phyloP scores from a whole-genome alignment of 2,329 filamentous ascomycete genomes.

The Capronia americana region DNA sequence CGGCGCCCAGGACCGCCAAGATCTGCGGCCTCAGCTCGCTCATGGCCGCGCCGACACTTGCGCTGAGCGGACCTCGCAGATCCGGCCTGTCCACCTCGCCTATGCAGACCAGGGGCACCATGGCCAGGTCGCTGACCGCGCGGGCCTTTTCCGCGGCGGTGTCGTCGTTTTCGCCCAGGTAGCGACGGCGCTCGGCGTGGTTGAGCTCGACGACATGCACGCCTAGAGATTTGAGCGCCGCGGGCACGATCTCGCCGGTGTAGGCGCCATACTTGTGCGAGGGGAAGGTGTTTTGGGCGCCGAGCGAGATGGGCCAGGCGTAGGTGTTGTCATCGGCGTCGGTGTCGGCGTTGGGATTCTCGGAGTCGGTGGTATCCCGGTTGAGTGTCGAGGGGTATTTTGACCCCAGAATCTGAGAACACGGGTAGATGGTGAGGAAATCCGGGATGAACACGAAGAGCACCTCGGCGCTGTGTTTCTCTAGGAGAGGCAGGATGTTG shows the following conservation, averaged over 20 bases:
- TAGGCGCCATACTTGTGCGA: conserved; percentile 71
- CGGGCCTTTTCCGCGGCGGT: conserved; percentile 71
- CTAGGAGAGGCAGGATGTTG: conserved; percentile 47
- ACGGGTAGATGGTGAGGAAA: conserved; percentile 68
- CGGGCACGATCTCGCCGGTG: conserved; percentile 78
- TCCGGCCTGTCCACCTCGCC: conserved; percentile 68
- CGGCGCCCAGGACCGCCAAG: conserved; percentile 64
- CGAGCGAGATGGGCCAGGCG: conserved; percentile 63
- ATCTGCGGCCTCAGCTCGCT: conserved; percentile 72
- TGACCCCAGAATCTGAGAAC: conserved; percentile 47
- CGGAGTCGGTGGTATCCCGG: conserved; percentile 49
- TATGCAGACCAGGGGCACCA: conserved; percentile 80
- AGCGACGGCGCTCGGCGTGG: conserved; percentile 75
- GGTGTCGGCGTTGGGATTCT: conserved; percentile 40
- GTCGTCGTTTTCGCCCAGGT: conserved; percentile 78
- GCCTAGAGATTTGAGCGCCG: conserved; percentile 70
- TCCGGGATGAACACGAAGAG: conserved; percentile 81
- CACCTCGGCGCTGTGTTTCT: conserved; percentile 55
- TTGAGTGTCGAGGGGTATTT: conserved; percentile 26
- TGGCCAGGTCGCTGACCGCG: conserved; percentile 70
- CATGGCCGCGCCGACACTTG: conserved; percentile 63
- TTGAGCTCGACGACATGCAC: conserved; percentile 77
- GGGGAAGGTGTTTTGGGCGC: conserved; percentile 77
- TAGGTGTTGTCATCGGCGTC: conserved; percentile 45
- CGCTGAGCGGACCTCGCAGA: conserved; percentile 41